These are phyloP conservation scores for Fremontodendron californicum DNA, from an alignment of 345 rosid genomes.

Conservation along the genomic window DNA sequence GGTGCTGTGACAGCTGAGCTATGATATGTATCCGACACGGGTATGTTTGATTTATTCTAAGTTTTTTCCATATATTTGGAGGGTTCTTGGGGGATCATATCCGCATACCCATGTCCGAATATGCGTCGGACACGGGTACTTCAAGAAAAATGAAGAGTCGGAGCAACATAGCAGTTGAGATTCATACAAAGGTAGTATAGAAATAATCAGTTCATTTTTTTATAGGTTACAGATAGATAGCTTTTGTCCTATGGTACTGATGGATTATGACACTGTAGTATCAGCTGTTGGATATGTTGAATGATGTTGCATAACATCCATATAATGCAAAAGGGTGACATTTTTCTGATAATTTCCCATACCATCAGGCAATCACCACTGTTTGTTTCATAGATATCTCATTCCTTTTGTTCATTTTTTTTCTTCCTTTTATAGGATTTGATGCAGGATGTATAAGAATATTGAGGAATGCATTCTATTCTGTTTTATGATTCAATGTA, in stretches of 20 bases:
- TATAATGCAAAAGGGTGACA: not conserved
- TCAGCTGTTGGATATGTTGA: not conserved
- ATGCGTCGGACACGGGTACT: too few relatives aligned
- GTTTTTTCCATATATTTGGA: too few relatives aligned
- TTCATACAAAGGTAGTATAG: not conserved
- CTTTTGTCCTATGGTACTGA: not conserved
- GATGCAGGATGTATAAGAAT: not conserved
- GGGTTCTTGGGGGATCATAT: too few relatives aligned
- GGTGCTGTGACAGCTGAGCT: slow-evolving; percentile 38
- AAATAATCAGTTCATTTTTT: slow-evolving; percentile 5
- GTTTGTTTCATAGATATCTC: not conserved
- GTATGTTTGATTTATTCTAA: too few relatives aligned
- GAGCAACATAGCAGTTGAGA: too few relatives aligned
- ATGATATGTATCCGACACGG: too few relatives aligned
- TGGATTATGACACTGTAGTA: not conserved
- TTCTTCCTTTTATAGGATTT: not conserved
- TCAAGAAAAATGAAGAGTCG: too few relatives aligned
- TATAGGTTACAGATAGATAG: not conserved
- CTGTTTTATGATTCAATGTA: not conserved
- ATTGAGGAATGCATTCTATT: not conserved
- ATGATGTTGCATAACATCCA: not conserved
- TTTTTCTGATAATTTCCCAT: not conserved
- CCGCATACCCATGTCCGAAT: too few relatives aligned
- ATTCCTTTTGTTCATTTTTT: not conserved
- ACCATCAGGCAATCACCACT: not conserved